These are phyloP conservation scores for Fusarium pilosicola DNA, from an alignment of 2,329 filamentous ascomycete genomes.

Conservation along the genomic window DNA sequence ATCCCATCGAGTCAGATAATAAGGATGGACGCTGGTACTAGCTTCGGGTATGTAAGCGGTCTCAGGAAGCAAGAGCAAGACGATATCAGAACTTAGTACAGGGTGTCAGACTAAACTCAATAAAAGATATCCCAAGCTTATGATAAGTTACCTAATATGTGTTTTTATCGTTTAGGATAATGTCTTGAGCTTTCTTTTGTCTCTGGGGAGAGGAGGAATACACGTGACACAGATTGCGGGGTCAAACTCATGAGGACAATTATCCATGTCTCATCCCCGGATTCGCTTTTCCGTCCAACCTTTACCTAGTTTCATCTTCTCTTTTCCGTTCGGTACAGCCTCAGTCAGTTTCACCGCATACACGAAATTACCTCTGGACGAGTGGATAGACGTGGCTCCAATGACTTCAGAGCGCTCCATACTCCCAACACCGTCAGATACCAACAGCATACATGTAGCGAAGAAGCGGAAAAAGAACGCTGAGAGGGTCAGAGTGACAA, in stretches of 20 bases:
- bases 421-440: conserved; percentile 11
- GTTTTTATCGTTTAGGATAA: not conserved
- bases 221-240: conserved; percentile 23
- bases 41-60: not conserved
- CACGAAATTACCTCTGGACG: not conserved
- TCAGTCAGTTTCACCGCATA: not conserved
- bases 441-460: not conserved
- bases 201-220: not conserved
- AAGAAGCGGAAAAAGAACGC: conserved; percentile 41
- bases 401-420: conserved; percentile 28
- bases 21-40: not conserved
- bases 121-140: not conserved
- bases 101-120: not conserved
- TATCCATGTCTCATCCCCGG: conserved; percentile 12
- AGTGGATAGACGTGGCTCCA: not conserved
- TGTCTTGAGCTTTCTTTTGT: not conserved
- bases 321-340: conserved; percentile 16
- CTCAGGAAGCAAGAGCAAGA: not conserved
- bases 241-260: not conserved
- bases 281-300: conserved; percentile 20
- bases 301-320: not conserved
- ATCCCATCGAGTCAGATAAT: not conserved
- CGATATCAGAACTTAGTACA: not conserved
- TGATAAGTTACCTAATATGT: not conserved
- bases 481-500: conserved; percentile 40